Percentiles rank a stretch among this genome's conserved stretches.
These are phyloP conservation scores for Pyricularia grisea DNA, from an alignment of 2,329 filamentous ascomycete genomes.

Conservation along the genomic window DNA sequence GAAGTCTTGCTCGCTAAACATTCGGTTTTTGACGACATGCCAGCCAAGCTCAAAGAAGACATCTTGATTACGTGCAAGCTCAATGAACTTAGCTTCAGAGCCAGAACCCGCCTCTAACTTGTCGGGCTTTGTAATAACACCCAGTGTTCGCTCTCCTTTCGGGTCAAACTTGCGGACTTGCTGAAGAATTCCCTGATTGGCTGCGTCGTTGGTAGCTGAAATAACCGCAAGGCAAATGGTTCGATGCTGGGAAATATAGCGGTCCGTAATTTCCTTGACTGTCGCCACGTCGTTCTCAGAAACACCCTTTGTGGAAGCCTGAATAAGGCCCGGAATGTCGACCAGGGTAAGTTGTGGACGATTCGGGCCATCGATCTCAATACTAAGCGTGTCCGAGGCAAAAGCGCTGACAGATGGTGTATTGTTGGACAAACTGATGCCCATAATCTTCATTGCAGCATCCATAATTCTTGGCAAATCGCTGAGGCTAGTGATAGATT, in stretches of 20 bases:
- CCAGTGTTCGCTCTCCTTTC: slow-evolving; percentile 33
- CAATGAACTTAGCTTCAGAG: slow-evolving; percentile 27
- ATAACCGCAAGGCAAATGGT: slow-evolving; percentile 54
- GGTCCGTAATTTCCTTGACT: slow-evolving; percentile 36
- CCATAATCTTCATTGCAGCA: slow-evolving; percentile 36
- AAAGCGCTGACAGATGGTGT: slow-evolving; percentile 18
- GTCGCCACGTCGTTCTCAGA: slow-evolving; percentile 30
- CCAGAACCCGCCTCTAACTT: slow-evolving; percentile 23
- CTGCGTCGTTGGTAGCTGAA: slow-evolving; percentile 41
- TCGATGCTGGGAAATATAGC: slow-evolving; percentile 45
- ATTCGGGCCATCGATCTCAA: slow-evolving; percentile 37
- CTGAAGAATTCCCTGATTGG: slow-evolving; percentile 46
- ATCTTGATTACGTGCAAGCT: slow-evolving; percentile 34
- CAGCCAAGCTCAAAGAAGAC: slow-evolving; percentile 40
- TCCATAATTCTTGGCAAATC: slow-evolving; percentile 20
- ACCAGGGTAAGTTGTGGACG: slow-evolving; percentile 46
- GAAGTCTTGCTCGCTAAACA: slow-evolving; percentile 21
- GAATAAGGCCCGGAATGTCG: slow-evolving; percentile 48
- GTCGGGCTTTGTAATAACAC: slow-evolving; percentile 51
- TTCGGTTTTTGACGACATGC: slow-evolving; percentile 40
- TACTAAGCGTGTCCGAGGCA: slow-evolving; percentile 34
- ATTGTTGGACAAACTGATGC: slow-evolving; percentile 24
- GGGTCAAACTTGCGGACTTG: slow-evolving; percentile 28
- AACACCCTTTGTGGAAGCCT: slow-evolving; percentile 33
- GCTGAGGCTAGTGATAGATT: background rate